These are phyloP conservation scores for Alternaria viburni DNA, from an alignment of 2,329 filamentous ascomycete species.

Conservation along the genomic window DNA sequence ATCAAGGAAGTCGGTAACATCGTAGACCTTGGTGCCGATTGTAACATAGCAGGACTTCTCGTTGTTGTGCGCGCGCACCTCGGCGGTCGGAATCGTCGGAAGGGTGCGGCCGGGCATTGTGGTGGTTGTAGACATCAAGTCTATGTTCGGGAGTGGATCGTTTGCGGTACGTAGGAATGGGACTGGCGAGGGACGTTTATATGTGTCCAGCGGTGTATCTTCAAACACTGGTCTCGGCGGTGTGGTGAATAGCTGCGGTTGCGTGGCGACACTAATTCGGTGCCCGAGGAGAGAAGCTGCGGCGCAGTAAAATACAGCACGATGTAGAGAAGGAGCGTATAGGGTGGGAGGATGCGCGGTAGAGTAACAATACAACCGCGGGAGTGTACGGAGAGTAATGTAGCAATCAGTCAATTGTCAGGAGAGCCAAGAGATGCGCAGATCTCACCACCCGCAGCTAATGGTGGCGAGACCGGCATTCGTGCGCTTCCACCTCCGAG, in stretches of 20 bases:
- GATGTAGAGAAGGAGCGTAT: slow-evolving; percentile 21
- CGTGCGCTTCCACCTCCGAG: slow-evolving; percentile 19
- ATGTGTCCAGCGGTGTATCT: not conserved
- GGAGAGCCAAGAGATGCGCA: slow-evolving; percentile 26
- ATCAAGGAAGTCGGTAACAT: slow-evolving; percentile 88
- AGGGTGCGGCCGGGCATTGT: slow-evolving; percentile 80
- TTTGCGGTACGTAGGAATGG: not conserved
- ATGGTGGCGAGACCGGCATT: slow-evolving; percentile 28
- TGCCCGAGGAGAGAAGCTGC: not conserved
- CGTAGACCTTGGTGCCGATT: slow-evolving; percentile 87
- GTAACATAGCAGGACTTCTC: slow-evolving; percentile 90
- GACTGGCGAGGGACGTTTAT: not conserved
- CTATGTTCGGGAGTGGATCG: not conserved
- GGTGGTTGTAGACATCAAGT: slow-evolving; percentile 25
- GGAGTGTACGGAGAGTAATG: slow-evolving; percentile 9
- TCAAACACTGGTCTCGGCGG: not conserved
- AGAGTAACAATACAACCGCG: not conserved
- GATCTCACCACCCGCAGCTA: slow-evolving; percentile 27
- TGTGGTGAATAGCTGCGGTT: slow-evolving; percentile 1
- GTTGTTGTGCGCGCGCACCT: slow-evolving; percentile 82
- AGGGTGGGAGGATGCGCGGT: slow-evolving; percentile 10
- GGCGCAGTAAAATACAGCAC: not conserved
- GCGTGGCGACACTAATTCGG: not conserved
- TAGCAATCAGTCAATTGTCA: slow-evolving; percentile 21
- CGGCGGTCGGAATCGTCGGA: slow-evolving; percentile 79